Evolutionary conservation across 2,329 filamentous ascomycete species (phyloP), one percentile per base, ranked within the genome.

Genomic region (Fusarium acutatum): DNA sequence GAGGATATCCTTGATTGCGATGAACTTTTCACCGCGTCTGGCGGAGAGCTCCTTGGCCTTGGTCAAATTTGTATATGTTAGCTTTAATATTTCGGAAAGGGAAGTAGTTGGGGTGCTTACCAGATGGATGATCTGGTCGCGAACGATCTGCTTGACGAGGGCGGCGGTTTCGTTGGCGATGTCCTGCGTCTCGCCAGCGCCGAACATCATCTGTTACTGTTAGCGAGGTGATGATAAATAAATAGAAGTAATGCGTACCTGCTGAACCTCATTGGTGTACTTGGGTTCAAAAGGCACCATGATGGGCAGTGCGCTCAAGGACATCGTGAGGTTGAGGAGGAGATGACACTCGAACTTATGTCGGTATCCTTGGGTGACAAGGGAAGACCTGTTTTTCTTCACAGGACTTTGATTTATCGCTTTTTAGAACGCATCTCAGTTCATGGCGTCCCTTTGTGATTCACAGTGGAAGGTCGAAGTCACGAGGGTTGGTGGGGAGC

Each of bases 101-200:
- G 4, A 14, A 4, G 10, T 3, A 7, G 24, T 20, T 7, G 13
- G 2, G 2, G 10, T 47, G 37, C 86, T 74, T 82, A 94, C 92
- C 86, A 99, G 93, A 81, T 98, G 94, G 73, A 97, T 91, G 26
- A 98, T 95, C 83, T 99, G 96, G 78, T 97, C 94, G 59, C 96
- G 93, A 11, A 98, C 95, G 77, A 98, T 97, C 76, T 96, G 94
- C 81, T 99, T 96, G 72, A 99, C 97, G 77, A 98, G 92, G 49
- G 92, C 92, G 2, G 96, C 97, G 0, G 96, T 97, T 80, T 98
- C 96, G 24, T 92, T 85, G 2, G 94, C 92, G 7, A 70, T 44
- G 4, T 69, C 64, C 10, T 64, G 58, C 8, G 60, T 69, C 46
- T 75, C 73, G 2, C 73, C 73, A 6, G 67, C 70, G 22, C 71